phyloP scores from a whole-genome alignment of 768 basidiomycete species.

The Paxillus rubicundulus region DNA sequence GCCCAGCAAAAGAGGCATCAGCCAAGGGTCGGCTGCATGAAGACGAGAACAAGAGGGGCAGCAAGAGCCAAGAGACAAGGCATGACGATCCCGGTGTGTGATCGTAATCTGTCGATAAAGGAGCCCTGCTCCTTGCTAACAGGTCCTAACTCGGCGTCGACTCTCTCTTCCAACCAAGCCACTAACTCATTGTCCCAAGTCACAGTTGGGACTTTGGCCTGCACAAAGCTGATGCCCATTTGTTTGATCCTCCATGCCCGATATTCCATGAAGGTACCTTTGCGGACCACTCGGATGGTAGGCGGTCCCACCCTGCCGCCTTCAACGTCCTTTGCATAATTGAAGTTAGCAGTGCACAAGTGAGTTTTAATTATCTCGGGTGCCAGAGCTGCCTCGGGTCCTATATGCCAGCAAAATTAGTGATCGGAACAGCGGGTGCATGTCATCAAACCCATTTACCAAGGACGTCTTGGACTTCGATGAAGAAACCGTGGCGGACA shows the following conservation, averaged over 20 bases:
- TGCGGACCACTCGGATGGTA: constrained; percentile 7
- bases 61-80: too few relatives aligned
- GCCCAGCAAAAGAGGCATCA: too few relatives aligned
- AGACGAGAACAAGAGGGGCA: too few relatives aligned
- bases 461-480: constrained; percentile 1
- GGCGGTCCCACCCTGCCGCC: not conserved
- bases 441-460: not conserved
- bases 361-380: not conserved
- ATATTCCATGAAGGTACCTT: constrained; percentile 7
- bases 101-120: too few relatives aligned
- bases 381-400: not conserved
- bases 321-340: not conserved
- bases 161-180: constrained; percentile 5
- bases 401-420: not conserved
- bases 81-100: too few relatives aligned
- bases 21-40: too few relatives aligned
- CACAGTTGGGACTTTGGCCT: constrained; percentile 8
- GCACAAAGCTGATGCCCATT: not conserved
- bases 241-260: constrained; percentile 1
- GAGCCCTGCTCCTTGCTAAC: too few relatives aligned
- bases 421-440: too few relatives aligned
- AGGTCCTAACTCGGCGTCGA: not conserved
- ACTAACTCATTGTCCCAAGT: not conserved
- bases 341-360: not conserved
- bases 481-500: constrained; percentile 1